These are phyloP conservation scores for Ilex paraguariensis DNA, from an alignment of 305 asterid species.

Conservation along the genomic window DNA sequence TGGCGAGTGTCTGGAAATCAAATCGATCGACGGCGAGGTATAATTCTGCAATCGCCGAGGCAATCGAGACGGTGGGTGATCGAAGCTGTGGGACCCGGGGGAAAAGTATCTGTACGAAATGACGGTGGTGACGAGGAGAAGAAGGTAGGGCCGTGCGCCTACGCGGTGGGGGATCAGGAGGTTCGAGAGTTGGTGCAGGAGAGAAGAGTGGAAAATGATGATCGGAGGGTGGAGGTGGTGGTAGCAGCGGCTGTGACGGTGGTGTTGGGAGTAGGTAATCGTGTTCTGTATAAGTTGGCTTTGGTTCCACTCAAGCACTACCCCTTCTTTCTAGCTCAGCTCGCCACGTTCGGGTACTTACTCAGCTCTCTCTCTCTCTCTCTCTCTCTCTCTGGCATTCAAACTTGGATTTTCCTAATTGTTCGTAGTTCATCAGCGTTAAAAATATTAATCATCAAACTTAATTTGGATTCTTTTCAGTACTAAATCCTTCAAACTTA, in stretches of 20 bases:
- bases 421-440: too few species aligned
- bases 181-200: slow-evolving; percentile 31
- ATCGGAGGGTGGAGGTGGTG: slow-evolving; percentile 54
- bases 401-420: too few species aligned
- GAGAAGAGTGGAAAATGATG: slow-evolving; percentile 15
- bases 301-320: slow-evolving; percentile 81
- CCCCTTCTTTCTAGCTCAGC: slow-evolving; percentile 91
- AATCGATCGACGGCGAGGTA: slow-evolving; percentile 14
- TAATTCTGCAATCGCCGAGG: slow-evolving; percentile 2
- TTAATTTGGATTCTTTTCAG: too few species aligned
- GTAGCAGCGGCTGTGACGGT: slow-evolving; percentile 79
- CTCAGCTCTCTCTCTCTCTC: too few species aligned
- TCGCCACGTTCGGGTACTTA: slow-evolving; percentile 87
- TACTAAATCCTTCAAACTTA: too few species aligned
- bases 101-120: not conserved
- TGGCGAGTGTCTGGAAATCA: slow-evolving; percentile 9
- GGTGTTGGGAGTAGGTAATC: slow-evolving; percentile 89
- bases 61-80: not conserved
- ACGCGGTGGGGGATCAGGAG: slow-evolving; percentile 29
- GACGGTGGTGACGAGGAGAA: slow-evolving; percentile 19
- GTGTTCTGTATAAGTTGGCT: slow-evolving; percentile 91
- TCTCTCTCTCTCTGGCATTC: not conserved
- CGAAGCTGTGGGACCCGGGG: not conserved
- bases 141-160: slow-evolving; percentile 25
- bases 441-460: too few species aligned